These are phyloP conservation scores for Potentilla sterilis DNA, from an alignment of 306 rosid genomes.

Conservation along the genomic window DNA sequence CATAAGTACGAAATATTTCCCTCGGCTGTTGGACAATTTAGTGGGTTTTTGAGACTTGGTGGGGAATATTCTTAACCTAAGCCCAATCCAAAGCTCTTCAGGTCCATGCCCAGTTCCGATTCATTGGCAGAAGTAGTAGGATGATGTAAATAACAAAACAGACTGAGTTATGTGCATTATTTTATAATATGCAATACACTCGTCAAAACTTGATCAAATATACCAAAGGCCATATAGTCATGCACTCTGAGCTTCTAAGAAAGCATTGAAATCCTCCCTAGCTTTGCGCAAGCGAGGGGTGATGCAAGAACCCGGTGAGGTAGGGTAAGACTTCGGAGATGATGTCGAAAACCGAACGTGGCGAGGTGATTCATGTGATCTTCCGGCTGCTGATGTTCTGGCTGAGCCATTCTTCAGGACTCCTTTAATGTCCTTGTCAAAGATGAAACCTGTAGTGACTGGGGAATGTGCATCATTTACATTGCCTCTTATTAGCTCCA, in stretches of 20 bases:
- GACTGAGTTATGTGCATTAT: background rate
- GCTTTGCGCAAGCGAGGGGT: constrained; percentile 69
- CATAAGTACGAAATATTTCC: too few relatives aligned
- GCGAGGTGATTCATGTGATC: constrained; percentile 51
- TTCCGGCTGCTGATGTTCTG: constrained; percentile 39
- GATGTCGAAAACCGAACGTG: constrained; percentile 67
- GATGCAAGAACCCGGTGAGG: constrained; percentile 62
- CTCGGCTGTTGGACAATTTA: too few relatives aligned
- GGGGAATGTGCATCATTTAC: constrained; percentile 54
- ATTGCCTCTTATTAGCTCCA: constrained; percentile 55
- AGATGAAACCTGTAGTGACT: constrained; percentile 38
- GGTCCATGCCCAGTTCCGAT: too few relatives aligned
- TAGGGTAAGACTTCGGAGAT: constrained; percentile 46
- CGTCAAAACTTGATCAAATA: background rate
- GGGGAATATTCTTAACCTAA: too few relatives aligned
- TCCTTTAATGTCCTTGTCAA: constrained; percentile 58
- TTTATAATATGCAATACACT: background rate
- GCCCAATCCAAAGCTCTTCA: too few relatives aligned
- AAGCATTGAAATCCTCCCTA: constrained; percentile 70
- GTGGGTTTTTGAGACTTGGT: too few relatives aligned
- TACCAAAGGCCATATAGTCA: constrained; percentile 24
- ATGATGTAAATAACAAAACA: too few relatives aligned
- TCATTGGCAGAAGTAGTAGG: too few relatives aligned
- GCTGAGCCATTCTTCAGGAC: constrained; percentile 49
- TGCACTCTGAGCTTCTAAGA: constrained; percentile 68